Conservation (phyloP, 257 asterid genomes). For the Coffea eugenioides region DNA sequence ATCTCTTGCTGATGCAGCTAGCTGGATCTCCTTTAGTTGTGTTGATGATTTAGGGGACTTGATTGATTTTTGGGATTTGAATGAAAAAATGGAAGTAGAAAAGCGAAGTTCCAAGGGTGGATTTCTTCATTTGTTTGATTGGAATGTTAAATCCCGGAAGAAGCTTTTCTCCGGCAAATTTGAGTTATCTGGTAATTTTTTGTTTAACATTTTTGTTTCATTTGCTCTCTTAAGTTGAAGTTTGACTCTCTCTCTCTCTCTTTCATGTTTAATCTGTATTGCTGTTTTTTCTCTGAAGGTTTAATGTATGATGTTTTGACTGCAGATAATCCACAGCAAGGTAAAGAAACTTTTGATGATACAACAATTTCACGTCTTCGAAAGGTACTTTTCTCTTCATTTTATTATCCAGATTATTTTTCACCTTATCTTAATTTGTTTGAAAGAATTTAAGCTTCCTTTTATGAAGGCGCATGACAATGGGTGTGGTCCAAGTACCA, state of each 20-base stretch:
- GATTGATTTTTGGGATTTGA: slow-evolving; percentile 20
- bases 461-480: slow-evolving; percentile 54
- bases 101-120: slow-evolving; percentile 81
- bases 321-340: slow-evolving; percentile 64
- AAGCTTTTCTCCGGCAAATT: slow-evolving; percentile 82
- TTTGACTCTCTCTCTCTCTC: background rate
- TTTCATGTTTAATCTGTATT: background rate
- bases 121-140: slow-evolving; percentile 89
- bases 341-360: slow-evolving; percentile 50
- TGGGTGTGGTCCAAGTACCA: slow-evolving; percentile 38
- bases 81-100: slow-evolving; percentile 75
- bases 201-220: background rate
- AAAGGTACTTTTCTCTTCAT: slow-evolving; percentile 43
- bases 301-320: slow-evolving; percentile 15
- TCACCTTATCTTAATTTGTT: slow-evolving; percentile 13
- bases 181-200: slow-evolving; percentile 61
- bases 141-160: slow-evolving; percentile 90
- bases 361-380: slow-evolving; percentile 46
- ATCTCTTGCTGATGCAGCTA: slow-evolving; percentile 25
- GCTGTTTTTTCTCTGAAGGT: slow-evolving; percentile 9
- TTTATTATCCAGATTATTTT: slow-evolving; percentile 5
- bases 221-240: slow-evolving; percentile 10
- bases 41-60: slow-evolving; percentile 18
- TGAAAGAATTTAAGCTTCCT: slow-evolving; percentile 12
- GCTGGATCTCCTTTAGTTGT: slow-evolving; percentile 37